Base-by-base conservation (phyloP, 208 protist genomes). In the Acanthamoeba royreba region DNA sequence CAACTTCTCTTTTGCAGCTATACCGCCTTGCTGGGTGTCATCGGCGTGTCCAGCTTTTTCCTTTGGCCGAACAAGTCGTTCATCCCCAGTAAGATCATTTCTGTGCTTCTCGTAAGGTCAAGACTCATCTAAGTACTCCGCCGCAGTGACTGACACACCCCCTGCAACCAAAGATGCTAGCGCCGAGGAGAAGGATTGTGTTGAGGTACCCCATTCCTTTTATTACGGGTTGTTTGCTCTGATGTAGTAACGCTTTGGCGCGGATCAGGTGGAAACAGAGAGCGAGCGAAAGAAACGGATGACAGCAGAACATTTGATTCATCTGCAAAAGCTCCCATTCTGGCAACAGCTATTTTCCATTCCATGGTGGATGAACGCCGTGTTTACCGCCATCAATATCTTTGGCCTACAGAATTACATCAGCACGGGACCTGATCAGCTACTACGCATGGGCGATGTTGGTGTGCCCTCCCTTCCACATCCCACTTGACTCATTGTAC, bases 371-470 rank as follows among this genome's bases (percentile, higher is more conserved):
- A 8, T 43, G n/a, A 43, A 43, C 35, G 43, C 72, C 40, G 35
- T 83, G n/a, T 83, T 83, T 31, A 83, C 43, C 33, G 43, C 22
- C 35, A 31, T 83, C 17, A 43, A 83, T n/a, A 83, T 83, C 35
- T 83, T 83, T 31, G 72, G 72, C 35, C 72, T 83, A n/a, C 72
- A 83, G 28, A 46, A 83, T 31, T 83, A 83, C 72, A 83, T 83
- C 43, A 49, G 72, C 72, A 83, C 40, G 9, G 72, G 35, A 52
- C 72, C 40, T 33, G 72, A 83, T 31, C 72, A 83, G 33, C 72
- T 83, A 5, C 43, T 52, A 22, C 72, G 43, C 35, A 83, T 83
- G n/a, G 72, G 72, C 72, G 72, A 83, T 33, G 1, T 11, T 31
- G 55, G 55, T 66, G n/a, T 31, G 9, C n/a, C n/a, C n/a, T n/a